Base-by-base conservation (phyloP, 1,284 basidiomycete genomes). In the Rhizopogon hawkerae region DNA sequence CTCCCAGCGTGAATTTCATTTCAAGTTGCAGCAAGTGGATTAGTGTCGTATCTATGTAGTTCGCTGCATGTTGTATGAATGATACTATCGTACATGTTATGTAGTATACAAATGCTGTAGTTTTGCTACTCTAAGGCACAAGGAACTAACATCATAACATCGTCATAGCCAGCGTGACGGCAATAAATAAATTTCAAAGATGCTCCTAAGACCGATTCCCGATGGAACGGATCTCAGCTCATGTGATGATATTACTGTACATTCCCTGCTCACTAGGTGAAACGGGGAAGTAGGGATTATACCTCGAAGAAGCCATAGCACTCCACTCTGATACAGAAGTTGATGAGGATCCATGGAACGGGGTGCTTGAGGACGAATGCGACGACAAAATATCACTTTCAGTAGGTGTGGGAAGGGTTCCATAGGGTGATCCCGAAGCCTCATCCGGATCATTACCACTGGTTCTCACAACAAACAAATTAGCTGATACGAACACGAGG, bases 381-480 rank as follows among this genome's bases (percentile, higher is more conserved):
- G 83, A 82, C 23, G 81, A 79, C 71, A 85, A 68, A 52, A 85
- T 75, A 57, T 85, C 83, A 58, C 75, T 81, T 56, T 83, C 83
- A 1, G 79, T 76, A 2, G 81, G 76, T 55, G 73, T 71, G 53
- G 73, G 68, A 52, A 75, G 64, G 2, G 64, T 65, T 50, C 74
- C 72, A 60, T 69, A 70, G 54, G 69, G 65, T 35, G 69, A 60
- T 47, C 56, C 58, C 45, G 63, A 56, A 45, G 61, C 58, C 53
- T 74, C 73, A 46, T 69, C 64, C 52, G 71, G 63, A 63, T 73
- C 70, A 60, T 68, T 73, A 43, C 74, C 73, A 62, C 73, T 75
- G 56, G 59, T 63, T 61, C 59, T 62, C 60, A 65, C 53, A 43
- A 50, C 49, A 49, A 51, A 29, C 24, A 56, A 50, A 62, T 65